These are phyloP conservation scores for Trichoderma breve DNA, from an alignment of 2,329 filamentous ascomycete genomes.

Conservation along the genomic window DNA sequence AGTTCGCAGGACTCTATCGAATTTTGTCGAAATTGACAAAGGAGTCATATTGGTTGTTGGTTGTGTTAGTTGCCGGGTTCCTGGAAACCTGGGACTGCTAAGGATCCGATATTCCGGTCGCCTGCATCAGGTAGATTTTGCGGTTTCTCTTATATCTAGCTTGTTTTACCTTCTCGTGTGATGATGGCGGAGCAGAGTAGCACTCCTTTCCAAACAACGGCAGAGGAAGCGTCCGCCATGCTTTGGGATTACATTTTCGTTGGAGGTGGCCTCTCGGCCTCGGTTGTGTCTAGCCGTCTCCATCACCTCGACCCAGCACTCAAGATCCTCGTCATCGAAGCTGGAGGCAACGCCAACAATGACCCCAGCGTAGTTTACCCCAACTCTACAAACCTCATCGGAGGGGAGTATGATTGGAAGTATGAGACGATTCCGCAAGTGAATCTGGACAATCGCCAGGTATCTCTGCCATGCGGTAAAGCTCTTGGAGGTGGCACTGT, in stretches of 20 bases:
- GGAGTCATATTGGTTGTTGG: not conserved
- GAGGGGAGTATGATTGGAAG: slow-evolving; percentile 34
- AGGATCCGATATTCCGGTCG: not conserved
- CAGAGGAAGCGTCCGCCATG: slow-evolving; percentile 6
- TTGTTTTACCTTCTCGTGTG: not conserved
- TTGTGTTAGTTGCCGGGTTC: not conserved
- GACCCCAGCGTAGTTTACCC: slow-evolving; percentile 27
- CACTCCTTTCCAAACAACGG: not conserved
- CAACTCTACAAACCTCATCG: slow-evolving; percentile 30
- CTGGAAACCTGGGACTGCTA: not conserved
- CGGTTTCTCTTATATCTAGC: not conserved
- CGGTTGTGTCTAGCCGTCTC: slow-evolving; percentile 37
- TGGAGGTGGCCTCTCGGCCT: slow-evolving; percentile 38
- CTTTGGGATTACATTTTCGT: slow-evolving; percentile 39
- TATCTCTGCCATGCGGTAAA: slow-evolving; percentile 34
- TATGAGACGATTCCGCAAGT: slow-evolving; percentile 33
- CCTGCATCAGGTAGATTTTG: not conserved
- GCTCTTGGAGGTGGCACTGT: slow-evolving; percentile 38
- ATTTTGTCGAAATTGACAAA: not conserved
- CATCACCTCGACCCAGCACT: slow-evolving; percentile 25
- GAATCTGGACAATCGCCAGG: slow-evolving; percentile 25
- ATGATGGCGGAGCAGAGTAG: not conserved
- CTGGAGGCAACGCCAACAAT: slow-evolving; percentile 31
- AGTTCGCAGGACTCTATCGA: not conserved
- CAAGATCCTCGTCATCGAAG: slow-evolving; percentile 40